Base-by-base conservation (phyloP, 176 grass and related monocot species). In the Oryza meridionalis region DNA sequence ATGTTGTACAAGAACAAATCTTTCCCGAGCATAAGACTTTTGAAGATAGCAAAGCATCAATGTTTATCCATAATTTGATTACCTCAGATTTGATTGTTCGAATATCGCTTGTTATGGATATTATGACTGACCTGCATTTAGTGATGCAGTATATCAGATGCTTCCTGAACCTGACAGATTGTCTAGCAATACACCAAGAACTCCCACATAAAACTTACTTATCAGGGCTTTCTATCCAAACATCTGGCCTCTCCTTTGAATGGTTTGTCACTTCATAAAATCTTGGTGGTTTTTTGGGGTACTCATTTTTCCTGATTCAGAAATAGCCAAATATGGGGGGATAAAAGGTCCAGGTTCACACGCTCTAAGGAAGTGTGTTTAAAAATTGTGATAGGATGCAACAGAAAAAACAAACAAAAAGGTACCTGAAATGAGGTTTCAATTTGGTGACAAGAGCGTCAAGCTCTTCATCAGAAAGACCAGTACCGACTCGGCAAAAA, bases 221-320 rank as follows among this genome's bases (percentile, higher is more conserved):
- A 79, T 95, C 96, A 87, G 93, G 92, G 77, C 87, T 93, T 32
- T 95, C 96, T 70, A 98, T 98, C 96, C 96, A 95, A 86, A 98
- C 96, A 93, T 98, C 96, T 84, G 93, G 96, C 55, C 96, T 92
- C 77, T 98, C 96, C 89, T 98, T 98, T 65, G 85, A 91, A 89
- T 95, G 88, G 89, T 95, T 98, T 90, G 96, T 98, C 71, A 98
- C 96, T 91, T 91, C 92, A 80, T 93, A 98, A 88, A 94, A 98
- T 27, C 32, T 86, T 78, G 95, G 92, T 64, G 70, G 38, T 85
- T 86, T 91, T 87, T 92, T 93, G 13, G 96, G 92, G 83, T 93
- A 86, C 25, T 95, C 92, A 83, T 93, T 95, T 88, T 98, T 98
- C 87, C 92, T 98, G 74, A 35, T 84, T 78, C 35, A 90, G 21